Evolutionary conservation across 345 rosid species (phyloP).

Genomic region (Salix exigua): DNA sequence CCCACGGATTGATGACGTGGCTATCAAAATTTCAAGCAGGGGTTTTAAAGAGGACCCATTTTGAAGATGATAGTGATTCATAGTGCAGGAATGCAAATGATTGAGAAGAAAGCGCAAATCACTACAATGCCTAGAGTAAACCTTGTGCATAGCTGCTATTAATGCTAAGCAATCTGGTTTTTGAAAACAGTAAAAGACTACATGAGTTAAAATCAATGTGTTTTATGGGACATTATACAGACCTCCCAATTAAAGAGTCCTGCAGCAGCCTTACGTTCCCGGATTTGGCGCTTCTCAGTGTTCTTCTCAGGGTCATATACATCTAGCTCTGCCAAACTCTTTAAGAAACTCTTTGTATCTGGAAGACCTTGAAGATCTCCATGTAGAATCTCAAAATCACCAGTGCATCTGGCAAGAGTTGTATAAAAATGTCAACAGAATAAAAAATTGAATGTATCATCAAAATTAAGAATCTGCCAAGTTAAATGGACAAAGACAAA

Average conservation of each 20-base stretch:
- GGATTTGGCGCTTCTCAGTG: constrained; percentile 67
- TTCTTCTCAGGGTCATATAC: constrained; percentile 48
- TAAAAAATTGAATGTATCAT: background rate
- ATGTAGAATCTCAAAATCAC: constrained; percentile 87
- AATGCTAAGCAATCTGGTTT: background rate
- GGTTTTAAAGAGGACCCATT: background rate
- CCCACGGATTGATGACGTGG: background rate
- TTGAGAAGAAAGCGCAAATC: background rate
- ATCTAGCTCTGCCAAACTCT: constrained; percentile 72
- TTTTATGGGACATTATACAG: constrained; percentile 8
- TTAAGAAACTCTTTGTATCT: constrained; percentile 75
- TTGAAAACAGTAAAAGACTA: background rate
- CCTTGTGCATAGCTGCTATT: background rate
- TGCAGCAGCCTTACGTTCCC: constrained; percentile 94
- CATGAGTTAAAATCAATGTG: background rate
- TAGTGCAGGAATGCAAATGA: background rate
- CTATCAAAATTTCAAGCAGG: background rate
- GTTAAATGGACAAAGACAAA: constrained; percentile 15
- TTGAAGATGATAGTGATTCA: background rate
- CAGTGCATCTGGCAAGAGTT: constrained; percentile 42
- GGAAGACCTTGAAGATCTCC: constrained; percentile 83
- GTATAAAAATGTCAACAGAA: constrained; percentile 18
- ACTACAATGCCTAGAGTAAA: background rate
- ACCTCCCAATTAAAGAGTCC: constrained; percentile 98
- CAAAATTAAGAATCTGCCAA: constrained; percentile 1